phyloP scores from a whole-genome alignment of 768 basidiomycete species.

The Sporobolomyces phaffii region DNA sequence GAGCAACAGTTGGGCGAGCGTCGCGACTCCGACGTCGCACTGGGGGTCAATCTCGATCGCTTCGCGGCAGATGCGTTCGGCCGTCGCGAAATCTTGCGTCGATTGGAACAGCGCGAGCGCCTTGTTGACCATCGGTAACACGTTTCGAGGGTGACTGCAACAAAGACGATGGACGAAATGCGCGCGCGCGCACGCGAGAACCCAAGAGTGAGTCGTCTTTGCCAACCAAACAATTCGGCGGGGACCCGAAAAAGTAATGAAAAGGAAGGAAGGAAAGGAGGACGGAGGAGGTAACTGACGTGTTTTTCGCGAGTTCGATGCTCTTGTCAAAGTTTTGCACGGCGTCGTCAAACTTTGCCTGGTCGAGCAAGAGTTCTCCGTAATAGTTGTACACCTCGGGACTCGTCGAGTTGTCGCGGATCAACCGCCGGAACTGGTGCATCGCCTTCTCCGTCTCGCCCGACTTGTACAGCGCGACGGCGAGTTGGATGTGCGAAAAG shows the following conservation, averaged over 20 bases:
- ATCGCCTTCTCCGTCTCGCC: slow-evolving; percentile 71
- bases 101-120: slow-evolving; percentile 94
- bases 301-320: slow-evolving; percentile 74
- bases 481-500: slow-evolving; percentile 94
- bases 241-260: not conserved
- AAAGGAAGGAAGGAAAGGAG: not conserved
- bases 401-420: slow-evolving; percentile 64
- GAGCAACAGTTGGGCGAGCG: slow-evolving; percentile 82
- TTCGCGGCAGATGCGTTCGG: slow-evolving; percentile 78
- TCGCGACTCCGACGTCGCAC: slow-evolving; percentile 93
- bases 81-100: slow-evolving; percentile 78
- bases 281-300: slow-evolving; percentile 49
- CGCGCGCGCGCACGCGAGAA: too few species aligned
- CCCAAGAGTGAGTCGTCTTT: too few species aligned
- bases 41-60: slow-evolving; percentile 82
- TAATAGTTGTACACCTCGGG: slow-evolving; percentile 51
- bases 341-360: slow-evolving; percentile 70
- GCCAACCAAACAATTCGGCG: too few species aligned
- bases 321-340: slow-evolving; percentile 89
- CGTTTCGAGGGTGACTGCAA: slow-evolving; percentile 55
- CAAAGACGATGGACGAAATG: too few species aligned
- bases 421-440: slow-evolving; percentile 79
- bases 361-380: slow-evolving; percentile 89
- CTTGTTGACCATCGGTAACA: slow-evolving; percentile 91
- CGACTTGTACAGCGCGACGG: slow-evolving; percentile 92